Conservation (phyloP, 2,329 filamentous ascomycete genomes). For the Emydomyces testavorans region DNA sequence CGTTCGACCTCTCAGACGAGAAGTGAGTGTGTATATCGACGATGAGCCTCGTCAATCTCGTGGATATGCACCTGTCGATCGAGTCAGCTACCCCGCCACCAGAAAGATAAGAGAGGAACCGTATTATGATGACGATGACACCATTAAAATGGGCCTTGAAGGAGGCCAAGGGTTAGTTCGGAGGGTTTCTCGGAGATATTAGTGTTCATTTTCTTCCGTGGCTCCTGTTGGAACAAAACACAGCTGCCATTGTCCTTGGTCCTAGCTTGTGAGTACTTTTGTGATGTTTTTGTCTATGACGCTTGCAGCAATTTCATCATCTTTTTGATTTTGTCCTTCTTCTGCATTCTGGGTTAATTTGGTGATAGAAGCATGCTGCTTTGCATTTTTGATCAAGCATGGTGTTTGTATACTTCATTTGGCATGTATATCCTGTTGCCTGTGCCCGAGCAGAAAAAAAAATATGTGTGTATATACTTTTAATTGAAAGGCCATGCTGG, state of each 20-base stretch:
- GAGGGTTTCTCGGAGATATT: constrained; percentile 27
- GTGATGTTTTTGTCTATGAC: neutral
- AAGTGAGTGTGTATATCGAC: constrained; percentile 34
- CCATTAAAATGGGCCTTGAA: constrained; percentile 25
- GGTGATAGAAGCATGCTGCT: neutral
- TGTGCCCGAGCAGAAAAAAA: no score
- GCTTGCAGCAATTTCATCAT: no score
- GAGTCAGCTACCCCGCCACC: constrained; percentile 31
- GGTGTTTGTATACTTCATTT: neutral
- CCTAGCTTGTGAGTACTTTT: neutral
- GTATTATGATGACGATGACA: constrained; percentile 30
- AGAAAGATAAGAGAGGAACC: constrained; percentile 27
- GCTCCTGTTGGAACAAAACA: neutral
- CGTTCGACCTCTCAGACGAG: constrained; percentile 34
- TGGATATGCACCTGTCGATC: constrained; percentile 40
- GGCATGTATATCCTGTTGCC: neutral
- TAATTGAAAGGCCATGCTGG: neutral
- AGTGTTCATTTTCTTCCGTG: constrained; percentile 12
- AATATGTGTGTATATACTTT: neutral
- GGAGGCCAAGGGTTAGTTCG: constrained; percentile 24
- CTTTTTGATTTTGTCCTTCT: constrained; percentile 1
- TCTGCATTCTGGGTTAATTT: neutral
- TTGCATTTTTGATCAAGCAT: neutral
- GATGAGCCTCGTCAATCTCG: constrained; percentile 31
- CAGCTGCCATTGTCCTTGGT: neutral